These are phyloP conservation scores for Heterobasidion parviporum DNA, from an alignment of 1,284 basidiomycete genomes.

Conservation along the genomic window DNA sequence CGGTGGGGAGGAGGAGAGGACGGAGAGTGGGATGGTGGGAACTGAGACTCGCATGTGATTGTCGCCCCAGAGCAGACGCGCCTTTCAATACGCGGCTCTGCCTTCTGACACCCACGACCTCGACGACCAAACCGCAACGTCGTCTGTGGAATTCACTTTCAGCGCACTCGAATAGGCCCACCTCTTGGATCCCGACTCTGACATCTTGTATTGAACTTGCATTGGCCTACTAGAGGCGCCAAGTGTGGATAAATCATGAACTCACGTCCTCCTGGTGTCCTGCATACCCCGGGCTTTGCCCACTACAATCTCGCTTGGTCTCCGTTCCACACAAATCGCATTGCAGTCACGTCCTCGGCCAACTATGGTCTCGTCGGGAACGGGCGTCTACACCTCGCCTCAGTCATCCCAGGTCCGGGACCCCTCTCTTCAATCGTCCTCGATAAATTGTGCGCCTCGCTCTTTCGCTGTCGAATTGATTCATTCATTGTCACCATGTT, in stretches of 20 bases:
- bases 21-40: constrained; percentile 61
- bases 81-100: neutral
- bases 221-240: no score
- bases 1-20: constrained; percentile 33
- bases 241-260: neutral
- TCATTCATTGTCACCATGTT: constrained; percentile 14
- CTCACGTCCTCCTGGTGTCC: constrained; percentile 27
- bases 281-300: constrained; percentile 78
- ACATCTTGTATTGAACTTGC: no score
- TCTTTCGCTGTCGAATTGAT: neutral
- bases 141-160: neutral
- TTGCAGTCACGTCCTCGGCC: constrained; percentile 86
- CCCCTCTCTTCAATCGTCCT: constrained; percentile 37
- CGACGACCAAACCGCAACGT: neutral
- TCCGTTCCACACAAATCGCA: constrained; percentile 76
- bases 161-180: neutral
- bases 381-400: constrained; percentile 73
- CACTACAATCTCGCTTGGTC: constrained; percentile 89
- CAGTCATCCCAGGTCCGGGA: constrained; percentile 39
- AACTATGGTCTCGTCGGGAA: constrained; percentile 97
- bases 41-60: constrained; percentile 70
- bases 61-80: neutral
- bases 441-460: constrained; percentile 53
- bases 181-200: no score
- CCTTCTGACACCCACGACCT: neutral